Percentiles rank a stretch among this genome's conserved stretches.
These are phyloP conservation scores for Penicillium sp. DNA, from an alignment of 2,329 filamentous ascomycete species.

Conservation along the genomic window DNA sequence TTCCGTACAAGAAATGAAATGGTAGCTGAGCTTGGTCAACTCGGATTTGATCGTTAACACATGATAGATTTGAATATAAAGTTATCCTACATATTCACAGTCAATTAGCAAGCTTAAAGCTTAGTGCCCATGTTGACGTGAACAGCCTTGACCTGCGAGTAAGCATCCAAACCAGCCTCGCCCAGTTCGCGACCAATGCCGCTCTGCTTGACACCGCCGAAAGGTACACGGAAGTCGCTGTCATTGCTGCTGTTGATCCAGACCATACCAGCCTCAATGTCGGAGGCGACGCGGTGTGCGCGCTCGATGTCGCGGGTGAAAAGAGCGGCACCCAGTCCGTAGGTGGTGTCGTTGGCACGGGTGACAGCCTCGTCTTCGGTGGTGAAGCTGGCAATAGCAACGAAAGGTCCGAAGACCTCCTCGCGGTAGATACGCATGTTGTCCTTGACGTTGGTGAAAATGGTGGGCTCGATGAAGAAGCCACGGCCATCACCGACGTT, in stretches of 20 bases:
- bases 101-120: conserved; percentile 28
- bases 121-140: conserved; percentile 48
- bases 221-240: conserved; percentile 53
- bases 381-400: conserved; percentile 59
- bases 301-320: conserved; percentile 60
- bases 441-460: conserved; percentile 60
- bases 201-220: conserved; percentile 64
- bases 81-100: not conserved
- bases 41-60: conserved; percentile 15
- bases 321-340: conserved; percentile 37
- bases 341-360: conserved; percentile 58
- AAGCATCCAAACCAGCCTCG: conserved; percentile 62
- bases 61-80: conserved; percentile 15
- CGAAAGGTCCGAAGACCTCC: conserved; percentile 65
- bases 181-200: conserved; percentile 64
- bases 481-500: conserved; percentile 59
- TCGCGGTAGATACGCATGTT: conserved; percentile 62
- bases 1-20: not conserved
- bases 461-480: conserved; percentile 64
- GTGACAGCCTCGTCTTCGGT: conserved; percentile 60
- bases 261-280: conserved; percentile 69
- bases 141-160: conserved; percentile 60
- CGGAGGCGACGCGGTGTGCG: conserved; percentile 56
- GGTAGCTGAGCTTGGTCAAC: not conserved
- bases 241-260: conserved; percentile 65